phyloP scores from a whole-genome alignment of 1,284 basidiomycete genomes.

The Schizophyllum amplum region DNA sequence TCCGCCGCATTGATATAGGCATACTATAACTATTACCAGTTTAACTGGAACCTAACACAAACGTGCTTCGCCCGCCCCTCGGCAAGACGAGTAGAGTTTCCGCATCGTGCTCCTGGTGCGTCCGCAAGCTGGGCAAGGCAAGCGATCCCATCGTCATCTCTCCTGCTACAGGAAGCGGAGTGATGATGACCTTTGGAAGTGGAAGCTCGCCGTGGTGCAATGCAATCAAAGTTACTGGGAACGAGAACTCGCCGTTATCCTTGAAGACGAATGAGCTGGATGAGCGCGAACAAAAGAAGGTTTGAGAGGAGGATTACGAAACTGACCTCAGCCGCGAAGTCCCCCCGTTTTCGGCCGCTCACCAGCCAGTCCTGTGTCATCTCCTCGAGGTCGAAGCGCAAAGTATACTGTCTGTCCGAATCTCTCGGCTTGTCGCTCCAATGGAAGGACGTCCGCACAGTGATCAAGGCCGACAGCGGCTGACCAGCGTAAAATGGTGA shows the following conservation, averaged over 20 bases:
- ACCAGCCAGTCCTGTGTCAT: slow-evolving; percentile 75
- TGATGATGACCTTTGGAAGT: slow-evolving; percentile 62
- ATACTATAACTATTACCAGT: no score
- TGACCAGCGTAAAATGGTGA: slow-evolving; percentile 69
- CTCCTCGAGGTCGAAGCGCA: slow-evolving; percentile 74
- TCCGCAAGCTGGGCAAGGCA: slow-evolving; percentile 56
- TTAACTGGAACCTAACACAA: slow-evolving; percentile 62
- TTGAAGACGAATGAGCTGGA: slow-evolving; percentile 21
- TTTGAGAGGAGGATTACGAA: background rate
- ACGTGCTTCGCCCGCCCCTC: slow-evolving; percentile 71
- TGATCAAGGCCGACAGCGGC: slow-evolving; percentile 57
- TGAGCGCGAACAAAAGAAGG: slow-evolving; percentile 3
- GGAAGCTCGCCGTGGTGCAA: slow-evolving; percentile 68
- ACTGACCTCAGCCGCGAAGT: slow-evolving; percentile 60
- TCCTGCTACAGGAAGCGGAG: slow-evolving; percentile 43
- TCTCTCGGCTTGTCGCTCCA: slow-evolving; percentile 41
- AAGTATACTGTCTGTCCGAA: slow-evolving; percentile 32
- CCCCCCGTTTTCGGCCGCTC: slow-evolving; percentile 71
- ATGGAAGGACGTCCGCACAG: slow-evolving; percentile 62
- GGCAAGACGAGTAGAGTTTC: slow-evolving; percentile 68
- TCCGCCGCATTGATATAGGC: no score
- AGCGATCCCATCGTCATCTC: slow-evolving; percentile 48
- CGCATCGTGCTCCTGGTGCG: slow-evolving; percentile 70
- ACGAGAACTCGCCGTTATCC: slow-evolving; percentile 49
- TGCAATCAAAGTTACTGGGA: slow-evolving; percentile 67